phyloP scores from a whole-genome alignment of 1,284 basidiomycete species.

The Leccinum griseonigrum region DNA sequence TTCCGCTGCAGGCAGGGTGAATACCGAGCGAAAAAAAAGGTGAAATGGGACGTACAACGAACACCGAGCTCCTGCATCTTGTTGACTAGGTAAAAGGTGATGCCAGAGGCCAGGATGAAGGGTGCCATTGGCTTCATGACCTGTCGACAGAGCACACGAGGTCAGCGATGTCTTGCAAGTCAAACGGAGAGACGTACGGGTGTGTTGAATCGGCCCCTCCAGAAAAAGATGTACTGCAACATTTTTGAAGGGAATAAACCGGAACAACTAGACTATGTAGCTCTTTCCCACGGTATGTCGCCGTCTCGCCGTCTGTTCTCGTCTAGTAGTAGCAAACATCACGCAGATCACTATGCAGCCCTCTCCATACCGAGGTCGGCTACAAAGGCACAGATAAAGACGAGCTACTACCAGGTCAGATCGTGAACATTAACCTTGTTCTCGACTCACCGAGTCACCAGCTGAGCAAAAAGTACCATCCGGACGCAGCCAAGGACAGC shows the following conservation, averaged over 20 bases:
- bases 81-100: slow-evolving; percentile 65
- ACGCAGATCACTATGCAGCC: slow-evolving; percentile 40
- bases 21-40: neutral
- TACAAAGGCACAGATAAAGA: slow-evolving; percentile 48
- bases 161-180: neutral
- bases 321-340: slow-evolving; percentile 16
- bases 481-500: slow-evolving; percentile 43
- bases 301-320: slow-evolving; percentile 19
- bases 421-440: no score
- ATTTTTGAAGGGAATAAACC: slow-evolving; percentile 23
- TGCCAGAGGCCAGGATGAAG: slow-evolving; percentile 60
- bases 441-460: slow-evolving; percentile 14
- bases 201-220: slow-evolving; percentile 31
- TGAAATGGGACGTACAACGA: slow-evolving; percentile 53
- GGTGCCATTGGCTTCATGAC: slow-evolving; percentile 72
- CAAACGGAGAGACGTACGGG: slow-evolving; percentile 19
- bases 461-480: slow-evolving; percentile 51
- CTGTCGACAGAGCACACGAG: slow-evolving; percentile 34
- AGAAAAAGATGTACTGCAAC: slow-evolving; percentile 27
- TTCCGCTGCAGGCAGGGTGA: slow-evolving; percentile 45
- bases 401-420: slow-evolving; percentile 47
- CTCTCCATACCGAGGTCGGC: slow-evolving; percentile 42
- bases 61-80: slow-evolving; percentile 65
- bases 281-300: slow-evolving; percentile 25
- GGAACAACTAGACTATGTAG: slow-evolving; percentile 14